Base-by-base conservation (phyloP, 1,284 basidiomycete genomes). In the Marasmius sp. region DNA sequence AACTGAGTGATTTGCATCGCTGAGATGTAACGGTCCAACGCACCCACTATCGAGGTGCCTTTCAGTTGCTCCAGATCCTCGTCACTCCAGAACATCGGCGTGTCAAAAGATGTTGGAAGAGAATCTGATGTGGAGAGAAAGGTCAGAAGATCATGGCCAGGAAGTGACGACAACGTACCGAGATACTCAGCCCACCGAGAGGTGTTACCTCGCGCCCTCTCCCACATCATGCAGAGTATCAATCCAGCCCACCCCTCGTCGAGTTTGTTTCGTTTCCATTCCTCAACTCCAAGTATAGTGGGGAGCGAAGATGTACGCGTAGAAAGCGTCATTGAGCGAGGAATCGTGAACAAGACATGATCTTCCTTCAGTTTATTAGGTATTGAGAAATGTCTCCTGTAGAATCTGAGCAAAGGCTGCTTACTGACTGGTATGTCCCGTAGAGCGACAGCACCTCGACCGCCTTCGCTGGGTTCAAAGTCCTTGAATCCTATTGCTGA, bases 181-280 rank as follows among this genome's bases (percentile, higher is more conserved):
- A 94, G 76, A 75, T 94, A 94, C 6, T 77, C 80, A 9, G 72
- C 71, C 93, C 93, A 94, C 63, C 76, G 84, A 49, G 88, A 93
- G 22, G 78, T 69, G 7, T 71, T 48, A 0, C 85, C 86, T 61
- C 77, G 78, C 3, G 87, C 82, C 57, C 86, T 85, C 74, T 98
- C 97, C 90, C 92, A 98, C 92, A 98, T 94, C 89, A 98, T 92
- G 66, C 90, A 93, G 22, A 98, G 79, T 62, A 98, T 98, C 47
- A 98, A 79, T 0, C 92, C 91, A 1, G 85, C 79, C 96, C 96
- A 98, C 1, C 94, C 93, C 58, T 83, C 77, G 57, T 89, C 80
- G 60, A 95, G 74, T 22, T 76, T 72, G 62, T 78, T 73, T 54
- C 72, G 74, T 69, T 74, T 84, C 94, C 93, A 96, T 43, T 82